Evolutionary conservation across 306 rosid species (phyloP).

Genomic region (Lablab purpureus): DNA sequence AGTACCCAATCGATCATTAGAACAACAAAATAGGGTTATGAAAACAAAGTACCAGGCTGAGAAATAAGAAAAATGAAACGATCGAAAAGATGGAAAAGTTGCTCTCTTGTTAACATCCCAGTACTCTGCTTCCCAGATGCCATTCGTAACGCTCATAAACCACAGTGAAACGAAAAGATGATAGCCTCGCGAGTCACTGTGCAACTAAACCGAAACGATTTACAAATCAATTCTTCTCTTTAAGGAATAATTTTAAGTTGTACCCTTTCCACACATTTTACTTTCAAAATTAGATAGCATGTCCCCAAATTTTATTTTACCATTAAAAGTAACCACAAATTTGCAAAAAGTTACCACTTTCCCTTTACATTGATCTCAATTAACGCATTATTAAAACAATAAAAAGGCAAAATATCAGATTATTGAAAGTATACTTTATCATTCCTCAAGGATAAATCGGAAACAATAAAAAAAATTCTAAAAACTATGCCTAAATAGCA

Average conservation of each 20-base stretch:
- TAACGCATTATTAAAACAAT: not conserved
- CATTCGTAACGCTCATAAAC: conserved; percentile 26
- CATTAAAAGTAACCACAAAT: not conserved
- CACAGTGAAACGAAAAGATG: not conserved
- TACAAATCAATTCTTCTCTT: too few relatives aligned
- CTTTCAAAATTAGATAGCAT: not conserved
- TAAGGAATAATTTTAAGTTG: not conserved
- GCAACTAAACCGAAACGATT: not conserved
- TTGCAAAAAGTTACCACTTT: not conserved
- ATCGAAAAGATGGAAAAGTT: conserved; percentile 73
- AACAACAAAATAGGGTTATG: not conserved
- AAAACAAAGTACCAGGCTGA: conserved; percentile 62
- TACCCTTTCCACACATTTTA: not conserved
- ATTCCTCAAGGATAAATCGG: not conserved
- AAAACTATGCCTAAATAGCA: not conserved
- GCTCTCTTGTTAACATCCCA: conserved; percentile 63
- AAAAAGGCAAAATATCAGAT: not conserved
- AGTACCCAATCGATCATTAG: not conserved
- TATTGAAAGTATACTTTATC: not conserved
- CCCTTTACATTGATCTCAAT: not conserved
- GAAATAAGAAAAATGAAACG: conserved; percentile 70
- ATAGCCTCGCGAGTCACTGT: not conserved
- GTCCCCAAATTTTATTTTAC: not conserved
- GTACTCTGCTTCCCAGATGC: conserved; percentile 43
- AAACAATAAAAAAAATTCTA: not conserved